phyloP scores from a whole-genome alignment of 306 rosid genomes.

The Medicago lupulina region DNA sequence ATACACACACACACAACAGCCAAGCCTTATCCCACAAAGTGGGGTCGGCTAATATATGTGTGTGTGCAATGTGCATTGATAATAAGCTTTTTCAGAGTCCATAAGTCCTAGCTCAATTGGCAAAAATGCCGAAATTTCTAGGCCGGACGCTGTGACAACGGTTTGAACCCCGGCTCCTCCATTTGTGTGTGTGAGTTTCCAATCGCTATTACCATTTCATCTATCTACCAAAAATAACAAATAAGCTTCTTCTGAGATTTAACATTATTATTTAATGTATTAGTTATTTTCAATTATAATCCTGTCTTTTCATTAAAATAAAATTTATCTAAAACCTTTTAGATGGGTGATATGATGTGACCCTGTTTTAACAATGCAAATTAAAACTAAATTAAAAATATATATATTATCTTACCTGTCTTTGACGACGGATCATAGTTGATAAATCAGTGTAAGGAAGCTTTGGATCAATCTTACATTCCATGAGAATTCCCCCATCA shows the following conservation, averaged over 20 bases:
- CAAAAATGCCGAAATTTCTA: no score
- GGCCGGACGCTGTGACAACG: no score
- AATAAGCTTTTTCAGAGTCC: neutral
- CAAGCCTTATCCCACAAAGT: no score
- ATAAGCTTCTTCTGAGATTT: neutral
- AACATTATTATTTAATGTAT: neutral
- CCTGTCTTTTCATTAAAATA: neutral
- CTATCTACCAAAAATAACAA: no score
- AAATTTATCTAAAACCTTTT: neutral
- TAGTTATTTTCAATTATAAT: neutral
- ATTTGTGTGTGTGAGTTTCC: no score
- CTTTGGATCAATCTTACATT: constrained; percentile 95
- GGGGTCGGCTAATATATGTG: no score
- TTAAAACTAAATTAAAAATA: constrained; percentile 30
- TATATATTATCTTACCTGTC: constrained; percentile 64
- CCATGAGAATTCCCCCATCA: constrained; percentile 98
- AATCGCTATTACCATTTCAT: no score
- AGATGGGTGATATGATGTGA: neutral
- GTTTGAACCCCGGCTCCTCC: no score
- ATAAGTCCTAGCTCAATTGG: no score
- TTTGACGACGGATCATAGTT: constrained; percentile 92
- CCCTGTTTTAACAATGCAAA: constrained; percentile 17
- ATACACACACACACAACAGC: no score
- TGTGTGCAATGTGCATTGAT: neutral
- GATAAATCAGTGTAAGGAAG: constrained; percentile 92